Percentiles rank a stretch among this genome's conserved stretches.
phyloP scores from a whole-genome alignment of 2,329 filamentous ascomycete genomes.

The Cercospora sojina region DNA sequence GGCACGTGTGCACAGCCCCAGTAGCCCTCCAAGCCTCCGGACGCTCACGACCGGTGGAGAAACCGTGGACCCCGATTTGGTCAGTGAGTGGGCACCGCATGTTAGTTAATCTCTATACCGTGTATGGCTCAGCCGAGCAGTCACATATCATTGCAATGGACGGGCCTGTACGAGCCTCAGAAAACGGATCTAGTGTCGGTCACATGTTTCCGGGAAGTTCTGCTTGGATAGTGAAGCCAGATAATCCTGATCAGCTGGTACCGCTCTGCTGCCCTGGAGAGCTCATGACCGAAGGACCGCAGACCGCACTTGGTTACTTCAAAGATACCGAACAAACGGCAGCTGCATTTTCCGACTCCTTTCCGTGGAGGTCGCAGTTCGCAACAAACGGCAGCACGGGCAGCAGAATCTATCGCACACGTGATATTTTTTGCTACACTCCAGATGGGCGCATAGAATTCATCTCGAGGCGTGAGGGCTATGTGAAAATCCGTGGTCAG shows the following conservation, averaged over 20 bases:
- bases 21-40: not conserved
- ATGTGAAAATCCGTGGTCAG: conserved; percentile 26
- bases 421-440: not conserved
- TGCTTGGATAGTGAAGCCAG: conserved; percentile 35
- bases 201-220: conserved; percentile 28
- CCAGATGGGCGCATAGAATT: conserved; percentile 23
- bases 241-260: conserved; percentile 30
- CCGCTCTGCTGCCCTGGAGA: conserved; percentile 51
- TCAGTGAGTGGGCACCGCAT: not conserved
- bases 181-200: conserved; percentile 29
- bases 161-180: not conserved
- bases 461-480: conserved; percentile 23
- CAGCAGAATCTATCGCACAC: conserved; percentile 31
- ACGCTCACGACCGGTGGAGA: not conserved
- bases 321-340: conserved; percentile 38
- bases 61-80: not conserved
- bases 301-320: conserved; percentile 46
- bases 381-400: not conserved
- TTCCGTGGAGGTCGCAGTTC: not conserved
- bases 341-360: not conserved
- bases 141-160: not conserved
- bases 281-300: conserved; percentile 46
- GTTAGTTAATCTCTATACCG: not conserved
- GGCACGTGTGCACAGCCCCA: not conserved
- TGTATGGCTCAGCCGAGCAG: conserved; percentile 42